Percentiles rank a stretch among this genome's conserved stretches.
Evolutionary conservation across 495 filamentous ascomycete species (phyloP).

Genomic region (Podospora pseudopauciseta): DNA sequence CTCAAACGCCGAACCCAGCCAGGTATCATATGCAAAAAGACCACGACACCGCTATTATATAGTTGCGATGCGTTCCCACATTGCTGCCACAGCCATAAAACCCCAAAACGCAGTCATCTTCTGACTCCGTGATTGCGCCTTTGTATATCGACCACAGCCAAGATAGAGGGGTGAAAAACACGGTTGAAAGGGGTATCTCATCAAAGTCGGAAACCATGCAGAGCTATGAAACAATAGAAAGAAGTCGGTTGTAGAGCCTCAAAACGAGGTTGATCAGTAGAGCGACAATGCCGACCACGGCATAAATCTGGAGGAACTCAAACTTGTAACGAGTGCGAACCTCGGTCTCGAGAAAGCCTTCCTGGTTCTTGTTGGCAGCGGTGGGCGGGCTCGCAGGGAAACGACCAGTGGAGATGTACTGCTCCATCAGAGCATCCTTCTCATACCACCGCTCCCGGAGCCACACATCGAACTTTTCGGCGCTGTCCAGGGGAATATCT

Average conservation of each 20-base stretch:
- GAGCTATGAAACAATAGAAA: slow-evolving; percentile 6
- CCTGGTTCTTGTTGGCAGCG: slow-evolving; percentile 32
- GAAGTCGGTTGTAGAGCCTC: slow-evolving; percentile 24
- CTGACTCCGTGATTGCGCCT: not conserved
- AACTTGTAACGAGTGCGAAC: slow-evolving; percentile 43
- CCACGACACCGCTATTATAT: not conserved
- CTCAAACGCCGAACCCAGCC: not conserved
- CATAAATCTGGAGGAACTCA: slow-evolving; percentile 51
- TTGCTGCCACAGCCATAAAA: not conserved
- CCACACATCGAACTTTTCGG: slow-evolving; percentile 67
- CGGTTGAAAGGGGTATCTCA: slow-evolving; percentile 13
- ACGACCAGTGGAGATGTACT: slow-evolving; percentile 62
- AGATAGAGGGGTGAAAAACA: not conserved
- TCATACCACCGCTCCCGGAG: slow-evolving; percentile 71
- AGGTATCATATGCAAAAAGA: slow-evolving; percentile 1
- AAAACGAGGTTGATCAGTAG: slow-evolving; percentile 34
- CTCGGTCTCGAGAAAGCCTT: slow-evolving; percentile 46
- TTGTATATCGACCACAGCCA: not conserved
- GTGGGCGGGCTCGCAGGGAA: slow-evolving; percentile 52
- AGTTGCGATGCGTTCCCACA: not conserved
- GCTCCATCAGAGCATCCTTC: slow-evolving; percentile 72
- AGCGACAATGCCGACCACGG: slow-evolving; percentile 38
- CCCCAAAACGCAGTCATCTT: not conserved
- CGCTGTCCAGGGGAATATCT: slow-evolving; percentile 63
- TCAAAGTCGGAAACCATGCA: slow-evolving; percentile 1